These are phyloP conservation scores for Massariosphaeria phaeospora DNA, from an alignment of 495 filamentous ascomycete species.

Conservation along the genomic window DNA sequence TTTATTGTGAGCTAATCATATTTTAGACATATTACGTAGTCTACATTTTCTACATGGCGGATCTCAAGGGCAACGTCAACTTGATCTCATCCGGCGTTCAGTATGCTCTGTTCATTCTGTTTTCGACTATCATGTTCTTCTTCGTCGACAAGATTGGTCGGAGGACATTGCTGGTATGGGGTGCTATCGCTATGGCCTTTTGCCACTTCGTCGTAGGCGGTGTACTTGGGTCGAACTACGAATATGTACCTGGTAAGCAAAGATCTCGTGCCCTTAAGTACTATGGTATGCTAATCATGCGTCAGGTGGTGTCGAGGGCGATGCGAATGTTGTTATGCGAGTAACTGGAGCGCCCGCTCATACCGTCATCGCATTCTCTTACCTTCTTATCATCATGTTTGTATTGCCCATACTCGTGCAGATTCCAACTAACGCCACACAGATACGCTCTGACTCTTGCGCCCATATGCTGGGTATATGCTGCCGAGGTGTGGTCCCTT, in stretches of 20 bases:
- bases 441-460: conserved; percentile 70
- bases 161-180: conserved; percentile 61
- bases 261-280: background rate
- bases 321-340: conserved; percentile 61
- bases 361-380: conserved; percentile 70
- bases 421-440: too few relatives aligned
- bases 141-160: conserved; percentile 74
- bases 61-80: conserved; percentile 58
- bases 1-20: too few relatives aligned
- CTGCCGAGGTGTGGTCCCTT: conserved; percentile 69
- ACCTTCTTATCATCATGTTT: conserved; percentile 73
- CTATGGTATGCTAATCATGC: background rate
- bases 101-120: conserved; percentile 71
- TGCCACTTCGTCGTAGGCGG: conserved; percentile 65
- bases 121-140: conserved; percentile 62
- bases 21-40: conserved; percentile 44
- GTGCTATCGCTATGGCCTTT: conserved; percentile 64
- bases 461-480: conserved; percentile 66
- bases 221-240: conserved; percentile 49
- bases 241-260: conserved; percentile 33
- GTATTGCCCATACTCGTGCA: too few relatives aligned
- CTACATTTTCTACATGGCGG: conserved; percentile 67
- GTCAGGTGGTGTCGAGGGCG: conserved; percentile 53
- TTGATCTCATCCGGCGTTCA: conserved; percentile 66
- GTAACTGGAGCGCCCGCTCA: conserved; percentile 60